Conservation (phyloP, 2,329 filamentous ascomycete species). For the Paradendryphiella salina region DNA sequence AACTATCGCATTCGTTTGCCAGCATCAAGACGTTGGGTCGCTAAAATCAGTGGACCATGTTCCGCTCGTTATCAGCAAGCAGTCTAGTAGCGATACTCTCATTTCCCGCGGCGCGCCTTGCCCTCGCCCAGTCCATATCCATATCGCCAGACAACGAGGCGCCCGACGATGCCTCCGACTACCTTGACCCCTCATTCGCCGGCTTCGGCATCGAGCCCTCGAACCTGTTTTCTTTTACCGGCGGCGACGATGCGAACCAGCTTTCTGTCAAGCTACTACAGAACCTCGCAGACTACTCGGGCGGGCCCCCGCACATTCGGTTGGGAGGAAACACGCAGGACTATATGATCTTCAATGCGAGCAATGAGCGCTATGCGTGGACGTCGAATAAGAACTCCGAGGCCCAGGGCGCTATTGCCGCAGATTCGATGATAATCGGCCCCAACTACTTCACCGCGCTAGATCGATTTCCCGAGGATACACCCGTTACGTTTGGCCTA, state of each 20-base stretch:
- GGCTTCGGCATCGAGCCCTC: conserved; percentile 59
- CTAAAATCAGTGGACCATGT: conserved; percentile 18
- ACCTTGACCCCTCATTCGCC: conserved; percentile 52
- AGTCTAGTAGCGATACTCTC: conserved; percentile 24
- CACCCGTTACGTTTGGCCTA: conserved; percentile 55
- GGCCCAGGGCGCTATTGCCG: conserved; percentile 48
- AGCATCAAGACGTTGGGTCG: background rate
- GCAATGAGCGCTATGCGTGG: conserved; percentile 46
- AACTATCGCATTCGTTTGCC: conserved; percentile 1
- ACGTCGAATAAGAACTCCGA: conserved; percentile 45
- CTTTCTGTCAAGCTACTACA: conserved; percentile 54
- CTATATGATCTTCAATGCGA: conserved; percentile 52
- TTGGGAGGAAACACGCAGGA: conserved; percentile 58
- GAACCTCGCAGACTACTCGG: conserved; percentile 55
- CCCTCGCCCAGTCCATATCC: conserved; percentile 40
- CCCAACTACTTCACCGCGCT: conserved; percentile 54
- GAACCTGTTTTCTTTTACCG: conserved; percentile 58
- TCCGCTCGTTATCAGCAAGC: conserved; percentile 25
- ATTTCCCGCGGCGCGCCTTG: conserved; percentile 12
- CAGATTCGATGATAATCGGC: conserved; percentile 54
- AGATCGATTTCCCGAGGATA: conserved; percentile 55
- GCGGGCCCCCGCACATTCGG: conserved; percentile 54
- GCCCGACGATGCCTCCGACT: conserved; percentile 37
- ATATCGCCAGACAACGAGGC: conserved; percentile 37
- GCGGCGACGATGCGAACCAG: conserved; percentile 48